Percentiles rank a stretch among this genome's conserved stretches.
These are phyloP conservation scores for Viola odorata DNA, from an alignment of 345 rosid genomes.

Conservation along the genomic window DNA sequence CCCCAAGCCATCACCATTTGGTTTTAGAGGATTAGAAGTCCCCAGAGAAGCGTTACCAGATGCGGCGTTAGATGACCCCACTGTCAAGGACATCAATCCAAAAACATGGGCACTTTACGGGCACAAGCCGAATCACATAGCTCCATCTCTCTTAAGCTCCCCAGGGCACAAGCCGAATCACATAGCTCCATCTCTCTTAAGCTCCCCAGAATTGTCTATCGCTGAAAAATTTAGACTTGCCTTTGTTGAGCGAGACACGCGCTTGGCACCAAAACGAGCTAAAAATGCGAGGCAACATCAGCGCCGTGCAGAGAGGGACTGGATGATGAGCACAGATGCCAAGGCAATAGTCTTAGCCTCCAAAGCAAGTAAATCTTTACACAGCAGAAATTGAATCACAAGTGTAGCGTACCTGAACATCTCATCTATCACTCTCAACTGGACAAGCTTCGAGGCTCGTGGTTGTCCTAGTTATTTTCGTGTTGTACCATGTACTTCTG, in stretches of 20 bases:
- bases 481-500: too few species aligned
- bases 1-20: constrained; percentile 63
- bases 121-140: constrained; percentile 23
- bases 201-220: constrained; percentile 47
- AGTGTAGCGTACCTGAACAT: too few species aligned
- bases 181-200: constrained; percentile 17
- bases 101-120: constrained; percentile 47
- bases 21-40: constrained; percentile 41
- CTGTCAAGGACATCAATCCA: constrained; percentile 58
- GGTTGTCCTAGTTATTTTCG: too few species aligned
- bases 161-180: constrained; percentile 32
- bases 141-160: constrained; percentile 25
- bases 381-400: constrained; percentile 25
- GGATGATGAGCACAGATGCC: constrained; percentile 50
- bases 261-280: constrained; percentile 88
- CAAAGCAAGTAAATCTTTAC: constrained; percentile 44
- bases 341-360: constrained; percentile 66
- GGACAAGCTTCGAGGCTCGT: too few species aligned
- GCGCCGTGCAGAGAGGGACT: constrained; percentile 75
- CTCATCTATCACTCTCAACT: too few species aligned
- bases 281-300: constrained; percentile 82
- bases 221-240: constrained; percentile 90
- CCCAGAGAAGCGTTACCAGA: constrained; percentile 62
- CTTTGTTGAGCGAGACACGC: constrained; percentile 65
- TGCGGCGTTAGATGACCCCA: constrained; percentile 47